A percentile compares a stretch with the other conserved stretches of the same genome.
These are phyloP conservation scores for Yarrowia osloensis DNA, from an alignment of 805 yeast genomes.

Conservation along the genomic window DNA sequence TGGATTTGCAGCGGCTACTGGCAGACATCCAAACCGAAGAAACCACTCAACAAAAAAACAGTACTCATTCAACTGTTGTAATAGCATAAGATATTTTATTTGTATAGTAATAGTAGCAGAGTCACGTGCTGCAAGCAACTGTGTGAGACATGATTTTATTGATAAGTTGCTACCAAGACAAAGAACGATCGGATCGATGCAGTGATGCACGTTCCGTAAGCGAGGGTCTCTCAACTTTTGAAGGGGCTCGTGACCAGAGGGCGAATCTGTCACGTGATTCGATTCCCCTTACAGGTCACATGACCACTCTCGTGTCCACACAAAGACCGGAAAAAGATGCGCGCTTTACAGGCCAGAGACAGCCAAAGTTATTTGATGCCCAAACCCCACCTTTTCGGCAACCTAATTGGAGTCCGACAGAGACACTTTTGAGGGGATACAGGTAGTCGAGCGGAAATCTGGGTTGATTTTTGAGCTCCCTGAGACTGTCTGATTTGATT, in stretches of 20 bases:
- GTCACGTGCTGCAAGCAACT: background rate
- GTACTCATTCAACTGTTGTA: too few species aligned
- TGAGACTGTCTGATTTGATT: too few species aligned
- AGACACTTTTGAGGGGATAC: background rate
- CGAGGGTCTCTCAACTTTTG: too few species aligned
- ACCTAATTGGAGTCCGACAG: background rate
- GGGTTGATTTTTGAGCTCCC: background rate
- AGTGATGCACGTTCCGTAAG: too few species aligned
- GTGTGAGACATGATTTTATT: too few species aligned
- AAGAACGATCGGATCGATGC: too few species aligned
- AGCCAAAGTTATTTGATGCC: background rate
- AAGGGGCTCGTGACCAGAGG: background rate
- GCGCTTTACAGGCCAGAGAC: background rate
- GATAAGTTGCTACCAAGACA: too few species aligned
- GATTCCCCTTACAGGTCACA: background rate
- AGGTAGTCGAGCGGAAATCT: background rate
- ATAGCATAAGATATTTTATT: slow-evolving; percentile 7
- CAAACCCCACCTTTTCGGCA: slow-evolving; percentile 2
- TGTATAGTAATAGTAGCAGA: background rate
- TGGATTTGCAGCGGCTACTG: too few species aligned
- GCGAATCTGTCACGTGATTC: background rate
- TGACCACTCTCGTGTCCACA: background rate
- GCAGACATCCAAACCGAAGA: too few species aligned
- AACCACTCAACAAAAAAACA: too few species aligned
- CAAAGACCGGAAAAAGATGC: slow-evolving; percentile 16